These are phyloP conservation scores for Scedosporium minutisporum DNA, from an alignment of 2,329 filamentous ascomycete genomes.

Conservation along the genomic window DNA sequence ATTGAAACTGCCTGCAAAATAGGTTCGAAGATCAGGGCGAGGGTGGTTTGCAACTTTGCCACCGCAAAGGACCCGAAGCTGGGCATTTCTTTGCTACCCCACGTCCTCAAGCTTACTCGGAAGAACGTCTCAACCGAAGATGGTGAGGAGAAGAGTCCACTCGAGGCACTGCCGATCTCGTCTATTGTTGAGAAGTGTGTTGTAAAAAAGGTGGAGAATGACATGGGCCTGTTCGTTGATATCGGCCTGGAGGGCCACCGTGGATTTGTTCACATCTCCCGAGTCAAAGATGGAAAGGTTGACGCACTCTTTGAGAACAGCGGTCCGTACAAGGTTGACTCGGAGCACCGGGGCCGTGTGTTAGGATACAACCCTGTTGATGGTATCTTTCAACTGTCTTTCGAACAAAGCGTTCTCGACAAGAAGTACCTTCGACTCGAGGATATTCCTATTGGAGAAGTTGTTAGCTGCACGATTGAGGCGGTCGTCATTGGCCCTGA, in stretches of 20 bases:
- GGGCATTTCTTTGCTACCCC: conserved; percentile 80
- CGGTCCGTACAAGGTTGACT: conserved; percentile 69
- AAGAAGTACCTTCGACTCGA: conserved; percentile 88
- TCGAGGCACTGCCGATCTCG: conserved; percentile 58
- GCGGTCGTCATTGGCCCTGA: conserved; percentile 69
- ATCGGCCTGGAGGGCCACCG: conserved; percentile 53
- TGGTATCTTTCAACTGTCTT: conserved; percentile 73
- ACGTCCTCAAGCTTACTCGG: conserved; percentile 56
- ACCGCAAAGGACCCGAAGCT: conserved; percentile 70
- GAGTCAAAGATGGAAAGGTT: conserved; percentile 80
- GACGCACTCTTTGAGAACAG: conserved; percentile 69
- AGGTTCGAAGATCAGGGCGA: conserved; percentile 73
- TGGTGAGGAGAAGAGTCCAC: conserved; percentile 36
- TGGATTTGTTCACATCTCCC: conserved; percentile 93
- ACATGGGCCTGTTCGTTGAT: conserved; percentile 72
- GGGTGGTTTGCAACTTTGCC: conserved; percentile 82
- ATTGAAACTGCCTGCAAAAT: conserved; percentile 71
- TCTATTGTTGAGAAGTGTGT: conserved; percentile 68
- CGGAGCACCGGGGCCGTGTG: conserved; percentile 71
- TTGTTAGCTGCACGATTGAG: conserved; percentile 76
- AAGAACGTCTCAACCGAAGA: conserved; percentile 30
- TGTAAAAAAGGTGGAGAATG: conserved; percentile 68
- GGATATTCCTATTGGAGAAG: conserved; percentile 71
- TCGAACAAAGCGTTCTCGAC: conserved; percentile 72
- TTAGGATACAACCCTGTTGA: conserved; percentile 83